A percentile compares a stretch with the other conserved stretches of the same genome.
These are phyloP conservation scores for Piedraia hortae DNA, from an alignment of 2,329 filamentous ascomycete genomes.

Conservation along the genomic window DNA sequence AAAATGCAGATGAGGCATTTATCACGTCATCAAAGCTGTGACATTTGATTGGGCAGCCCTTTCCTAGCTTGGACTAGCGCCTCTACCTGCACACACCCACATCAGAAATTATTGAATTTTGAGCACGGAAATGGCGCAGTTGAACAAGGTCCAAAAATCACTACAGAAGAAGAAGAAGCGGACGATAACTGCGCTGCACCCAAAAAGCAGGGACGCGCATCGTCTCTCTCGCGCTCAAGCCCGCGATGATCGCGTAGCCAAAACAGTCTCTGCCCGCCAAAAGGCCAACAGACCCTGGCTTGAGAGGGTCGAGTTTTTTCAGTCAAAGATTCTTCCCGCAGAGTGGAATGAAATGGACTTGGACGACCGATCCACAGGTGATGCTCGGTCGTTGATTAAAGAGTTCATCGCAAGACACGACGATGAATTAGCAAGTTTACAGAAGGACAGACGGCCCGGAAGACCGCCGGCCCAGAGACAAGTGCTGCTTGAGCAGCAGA, in stretches of 20 bases:
- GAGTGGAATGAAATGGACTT: constrained; percentile 15
- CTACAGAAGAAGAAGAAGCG: constrained; percentile 71
- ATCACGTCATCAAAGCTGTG: too few species aligned
- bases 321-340: constrained; percentile 23
- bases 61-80: too few species aligned
- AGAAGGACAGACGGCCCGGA: constrained; percentile 46
- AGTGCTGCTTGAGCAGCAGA: constrained; percentile 45
- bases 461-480: constrained; percentile 53
- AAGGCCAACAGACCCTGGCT: constrained; percentile 43
- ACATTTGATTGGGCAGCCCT: too few species aligned
- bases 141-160: constrained; percentile 67
- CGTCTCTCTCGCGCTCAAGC: constrained; percentile 52
- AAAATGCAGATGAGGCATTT: too few species aligned
- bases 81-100: too few species aligned
- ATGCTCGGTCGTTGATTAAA: constrained; percentile 24
- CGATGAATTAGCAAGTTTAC: constrained; percentile 37
- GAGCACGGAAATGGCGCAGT: too few species aligned
- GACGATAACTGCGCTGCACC: constrained; percentile 48
- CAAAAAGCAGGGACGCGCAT: constrained; percentile 66
- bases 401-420: constrained; percentile 33
- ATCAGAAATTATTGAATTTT: too few species aligned
- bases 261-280: constrained; percentile 37
- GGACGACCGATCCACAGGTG: too few species aligned
- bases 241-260: constrained; percentile 58
- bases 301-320: constrained; percentile 41